These are phyloP conservation scores for Astrothelium macrocarpum DNA, from an alignment of 495 filamentous ascomycete genomes.

Conservation along the genomic window DNA sequence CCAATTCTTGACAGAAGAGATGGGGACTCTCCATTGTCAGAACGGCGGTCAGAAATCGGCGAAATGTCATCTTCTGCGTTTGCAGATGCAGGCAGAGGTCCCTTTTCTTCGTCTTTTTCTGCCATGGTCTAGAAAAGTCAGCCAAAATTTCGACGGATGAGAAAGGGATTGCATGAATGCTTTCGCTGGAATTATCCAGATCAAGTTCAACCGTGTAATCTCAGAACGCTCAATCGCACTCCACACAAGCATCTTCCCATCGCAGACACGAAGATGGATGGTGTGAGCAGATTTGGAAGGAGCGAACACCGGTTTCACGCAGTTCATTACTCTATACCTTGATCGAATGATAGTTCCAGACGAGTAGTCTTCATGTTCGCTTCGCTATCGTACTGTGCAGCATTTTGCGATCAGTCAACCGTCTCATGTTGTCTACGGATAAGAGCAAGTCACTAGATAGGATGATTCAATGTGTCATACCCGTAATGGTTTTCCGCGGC, in stretches of 20 bases:
- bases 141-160: slow-evolving; percentile 1
- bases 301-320: slow-evolving; percentile 62
- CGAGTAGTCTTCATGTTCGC: background rate
- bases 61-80: slow-evolving; percentile 15
- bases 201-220: slow-evolving; percentile 96
- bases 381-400: background rate
- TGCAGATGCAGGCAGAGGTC: background rate
- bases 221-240: slow-evolving; percentile 56
- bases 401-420: background rate
- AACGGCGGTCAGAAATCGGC: slow-evolving; percentile 6
- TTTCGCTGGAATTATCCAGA: slow-evolving; percentile 99
- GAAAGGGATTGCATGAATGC: slow-evolving; percentile 64
- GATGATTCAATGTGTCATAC: background rate
- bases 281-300: slow-evolving; percentile 19
- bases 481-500: background rate
- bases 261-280: slow-evolving; percentile 22
- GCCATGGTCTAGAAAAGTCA: slow-evolving; percentile 9
- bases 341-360: slow-evolving; percentile 25
- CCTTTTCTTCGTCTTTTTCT: slow-evolving; percentile 14
- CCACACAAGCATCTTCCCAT: slow-evolving; percentile 14
- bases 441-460: background rate
- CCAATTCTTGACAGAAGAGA: slow-evolving; percentile 8
- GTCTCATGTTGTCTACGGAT: background rate
- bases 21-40: background rate
- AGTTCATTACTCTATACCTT: slow-evolving; percentile 56